phyloP scores from a whole-genome alignment of 192 early-diverging fungal genomes.

The Coemansia nantahalensis region DNA sequence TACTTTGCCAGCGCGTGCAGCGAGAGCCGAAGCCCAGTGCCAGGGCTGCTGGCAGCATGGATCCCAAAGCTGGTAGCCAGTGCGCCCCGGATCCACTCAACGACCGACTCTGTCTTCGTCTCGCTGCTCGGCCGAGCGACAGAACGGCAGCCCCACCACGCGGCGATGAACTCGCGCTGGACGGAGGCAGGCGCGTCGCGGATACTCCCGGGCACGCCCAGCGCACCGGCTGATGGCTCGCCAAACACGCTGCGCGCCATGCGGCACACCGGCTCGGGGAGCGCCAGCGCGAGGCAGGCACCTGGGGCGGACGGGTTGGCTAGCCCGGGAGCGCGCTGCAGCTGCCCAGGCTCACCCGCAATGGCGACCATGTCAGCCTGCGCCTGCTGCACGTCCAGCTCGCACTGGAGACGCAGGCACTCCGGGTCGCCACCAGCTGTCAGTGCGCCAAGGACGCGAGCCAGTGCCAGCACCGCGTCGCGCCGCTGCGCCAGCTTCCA shows the following conservation, averaged over 20 bases:
- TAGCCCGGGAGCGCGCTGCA: background rate
- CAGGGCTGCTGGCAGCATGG: background rate
- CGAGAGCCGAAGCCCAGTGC: conserved; percentile 8
- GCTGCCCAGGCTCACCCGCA: conserved; percentile 1
- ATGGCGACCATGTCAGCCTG: conserved; percentile 25
- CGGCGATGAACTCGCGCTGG: conserved; percentile 51
- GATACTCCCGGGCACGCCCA: conserved; percentile 1
- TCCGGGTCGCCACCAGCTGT: conserved; percentile 3
- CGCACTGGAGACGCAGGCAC: conserved; percentile 5
- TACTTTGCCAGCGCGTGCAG: conserved; percentile 14
- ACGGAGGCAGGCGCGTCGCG: conserved; percentile 28
- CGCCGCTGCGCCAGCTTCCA: conserved; percentile 22
- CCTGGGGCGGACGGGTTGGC: conserved; percentile 5
- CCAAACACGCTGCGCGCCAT: background rate
- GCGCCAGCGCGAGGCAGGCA: conserved; percentile 2
- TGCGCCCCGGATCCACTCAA: conserved; percentile 7
- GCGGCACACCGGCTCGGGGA: conserved; percentile 7
- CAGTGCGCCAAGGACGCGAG: conserved; percentile 35
- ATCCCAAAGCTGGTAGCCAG: conserved; percentile 10
- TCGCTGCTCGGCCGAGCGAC: background rate
- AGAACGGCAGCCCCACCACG: conserved; percentile 43
- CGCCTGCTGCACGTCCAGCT: conserved; percentile 26
- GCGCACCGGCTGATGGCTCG: background rate
- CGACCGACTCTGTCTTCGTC: background rate
- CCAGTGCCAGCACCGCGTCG: conserved; percentile 37